Evolutionary conservation across 2,329 filamentous ascomycete species (phyloP).

Genomic region (Apiospora pterosperma): DNA sequence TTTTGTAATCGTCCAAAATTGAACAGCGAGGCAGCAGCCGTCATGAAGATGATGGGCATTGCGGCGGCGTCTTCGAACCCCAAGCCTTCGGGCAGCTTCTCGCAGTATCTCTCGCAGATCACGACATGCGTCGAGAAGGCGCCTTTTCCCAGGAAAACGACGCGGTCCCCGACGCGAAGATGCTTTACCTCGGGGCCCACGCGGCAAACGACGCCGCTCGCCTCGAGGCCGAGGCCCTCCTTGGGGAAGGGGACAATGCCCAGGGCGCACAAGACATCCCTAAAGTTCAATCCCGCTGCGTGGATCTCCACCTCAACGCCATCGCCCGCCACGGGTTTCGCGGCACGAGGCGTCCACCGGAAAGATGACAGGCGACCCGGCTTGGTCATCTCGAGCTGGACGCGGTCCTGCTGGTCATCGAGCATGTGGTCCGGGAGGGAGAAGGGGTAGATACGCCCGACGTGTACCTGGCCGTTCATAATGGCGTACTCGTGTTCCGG

Average conservation of each 20-base stretch:
- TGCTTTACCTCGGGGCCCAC: conserved; percentile 2
- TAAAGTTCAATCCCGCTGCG: background rate
- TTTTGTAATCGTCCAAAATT: no score
- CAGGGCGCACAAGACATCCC: background rate
- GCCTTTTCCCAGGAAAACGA: conserved; percentile 10
- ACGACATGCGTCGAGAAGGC: no score
- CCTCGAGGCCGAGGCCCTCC: conserved; percentile 3
- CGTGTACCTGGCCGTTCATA: background rate
- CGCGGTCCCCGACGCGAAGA: conserved; percentile 6
- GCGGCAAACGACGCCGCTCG: background rate
- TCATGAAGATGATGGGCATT: background rate
- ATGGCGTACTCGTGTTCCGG: background rate
- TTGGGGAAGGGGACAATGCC: background rate
- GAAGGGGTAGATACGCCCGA: background rate
- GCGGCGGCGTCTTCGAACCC: background rate
- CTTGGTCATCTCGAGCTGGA: background rate
- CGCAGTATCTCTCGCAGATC: no score
- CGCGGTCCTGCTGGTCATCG: conserved; percentile 3
- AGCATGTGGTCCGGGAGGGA: background rate
- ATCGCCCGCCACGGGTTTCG: background rate
- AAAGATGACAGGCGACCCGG: background rate
- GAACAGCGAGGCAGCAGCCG: background rate
- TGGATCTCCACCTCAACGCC: background rate
- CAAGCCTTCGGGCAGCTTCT: background rate
- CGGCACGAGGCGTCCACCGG: background rate